Base-by-base conservation (phyloP, 352 stramenopile genomes). In the Proteromonas lacertae region DNA sequence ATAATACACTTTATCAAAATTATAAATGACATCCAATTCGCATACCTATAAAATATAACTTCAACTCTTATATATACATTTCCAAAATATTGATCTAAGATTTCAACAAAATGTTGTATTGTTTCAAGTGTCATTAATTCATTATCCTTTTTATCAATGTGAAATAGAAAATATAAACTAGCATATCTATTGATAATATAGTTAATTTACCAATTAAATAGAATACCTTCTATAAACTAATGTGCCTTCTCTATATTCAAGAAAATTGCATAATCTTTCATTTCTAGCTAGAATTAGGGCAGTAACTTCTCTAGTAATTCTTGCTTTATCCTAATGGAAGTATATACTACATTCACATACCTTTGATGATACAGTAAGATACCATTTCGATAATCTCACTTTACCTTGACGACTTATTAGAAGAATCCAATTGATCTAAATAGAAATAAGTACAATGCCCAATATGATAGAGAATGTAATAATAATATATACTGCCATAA, bases 1-100 rank as follows among this genome's bases (percentile, higher is more conserved):
- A 52, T 89, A 91, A 56, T 99, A 99, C 14, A 88, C 86, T 59
- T 96, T 95, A 61, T 98, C 83, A 57, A 97, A 99, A 60, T 96
- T 93, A 60, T 97, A 98, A 38, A 98, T 93, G 56, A 97, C 96
- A 53, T 98, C 84, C 41, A 97, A 66, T 55, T 96, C 84, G 52
- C 84, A 95, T 29, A 42, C 18, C 30, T 25, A 35, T 10, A n/a
- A n/a, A n/a, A 10, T 10, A 35, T 35, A 5, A 21, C 6, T 95
- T 82, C 59, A 93, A 95, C 30, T 66, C 70, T n/a, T n/a, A n/a
- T n/a, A n/a, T n/a, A n/a, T n/a, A n/a, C n/a, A n/a, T n/a, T n/a
- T n/a, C n/a, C n/a, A 57, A 97, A 96, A 49, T 96, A 92, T 29
- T 73, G 69, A 60, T 97, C 83, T 35, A 96, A 53, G 23, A 93